Conservation (phyloP, 495 filamentous ascomycete genomes). For the Chlorociboria aeruginascens region DNA sequence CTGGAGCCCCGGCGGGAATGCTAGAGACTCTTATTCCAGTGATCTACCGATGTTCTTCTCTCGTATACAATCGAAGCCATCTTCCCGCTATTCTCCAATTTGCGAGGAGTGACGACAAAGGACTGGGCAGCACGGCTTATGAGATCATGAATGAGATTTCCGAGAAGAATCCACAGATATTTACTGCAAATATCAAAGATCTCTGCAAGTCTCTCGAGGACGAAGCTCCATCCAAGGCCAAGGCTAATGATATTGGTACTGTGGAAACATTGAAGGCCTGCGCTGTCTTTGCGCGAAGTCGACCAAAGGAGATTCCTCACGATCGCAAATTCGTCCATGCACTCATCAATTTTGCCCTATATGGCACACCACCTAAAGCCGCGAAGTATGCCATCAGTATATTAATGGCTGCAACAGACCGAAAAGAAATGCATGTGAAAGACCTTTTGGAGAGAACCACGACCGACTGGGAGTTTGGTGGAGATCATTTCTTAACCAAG, state of each 20-base stretch:
- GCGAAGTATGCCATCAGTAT: conserved; percentile 92
- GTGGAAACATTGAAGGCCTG: conserved; percentile 90
- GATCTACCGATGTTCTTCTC: conserved; percentile 67
- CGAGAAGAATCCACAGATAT: conserved; percentile 69
- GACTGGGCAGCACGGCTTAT: conserved; percentile 66
- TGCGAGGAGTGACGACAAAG: conserved; percentile 68
- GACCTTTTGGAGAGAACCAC: conserved; percentile 67
- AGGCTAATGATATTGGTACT: conserved; percentile 50
- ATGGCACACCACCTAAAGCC: conserved; percentile 68
- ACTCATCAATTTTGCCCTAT: conserved; percentile 65
- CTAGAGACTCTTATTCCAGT: conserved; percentile 74
- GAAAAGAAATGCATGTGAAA: conserved; percentile 76
- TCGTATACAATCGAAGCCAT: conserved; percentile 90
- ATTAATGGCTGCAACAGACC: conserved; percentile 66
- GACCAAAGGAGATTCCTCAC: conserved; percentile 66
- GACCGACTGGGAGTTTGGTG: conserved; percentile 66
- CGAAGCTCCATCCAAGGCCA: conserved; percentile 59
- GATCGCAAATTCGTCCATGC: conserved; percentile 78
- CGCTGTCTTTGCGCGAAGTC: conserved; percentile 74
- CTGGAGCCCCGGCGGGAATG: conserved; percentile 39
- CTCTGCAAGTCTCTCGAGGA: conserved; percentile 77
- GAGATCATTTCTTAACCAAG: conserved; percentile 66
- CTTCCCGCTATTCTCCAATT: conserved; percentile 81
- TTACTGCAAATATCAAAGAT: conserved; percentile 85
- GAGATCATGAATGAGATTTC: conserved; percentile 92